phyloP scores from a whole-genome alignment of 116 monocot species.

The Papilionanthe hybrid region DNA sequence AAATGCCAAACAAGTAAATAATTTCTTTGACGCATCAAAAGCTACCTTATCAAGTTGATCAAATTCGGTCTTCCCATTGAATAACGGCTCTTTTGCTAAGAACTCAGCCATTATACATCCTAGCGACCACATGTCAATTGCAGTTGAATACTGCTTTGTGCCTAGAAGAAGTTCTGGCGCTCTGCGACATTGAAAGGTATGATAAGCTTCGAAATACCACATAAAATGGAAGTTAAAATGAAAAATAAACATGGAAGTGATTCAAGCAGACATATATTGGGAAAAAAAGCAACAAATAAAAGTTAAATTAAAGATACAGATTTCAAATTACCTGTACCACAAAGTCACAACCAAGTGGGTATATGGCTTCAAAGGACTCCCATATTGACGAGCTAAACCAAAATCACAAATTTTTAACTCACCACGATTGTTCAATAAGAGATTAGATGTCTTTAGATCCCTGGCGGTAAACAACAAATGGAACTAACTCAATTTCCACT shows the following conservation, averaged over 20 bases:
- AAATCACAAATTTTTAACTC: slow-evolving; percentile 94
- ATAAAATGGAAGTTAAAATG: background rate
- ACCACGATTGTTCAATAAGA: slow-evolving; percentile 74
- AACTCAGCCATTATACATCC: slow-evolving; percentile 96
- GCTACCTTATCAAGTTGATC: slow-evolving; percentile 84
- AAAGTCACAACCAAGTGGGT: slow-evolving; percentile 84
- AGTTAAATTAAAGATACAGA: background rate
- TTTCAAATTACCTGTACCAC: slow-evolving; percentile 66
- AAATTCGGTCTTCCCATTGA: slow-evolving; percentile 72
- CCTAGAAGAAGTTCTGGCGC: slow-evolving; percentile 84
- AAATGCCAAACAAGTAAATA: slow-evolving; percentile 2
- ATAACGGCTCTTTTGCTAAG: slow-evolving; percentile 75
- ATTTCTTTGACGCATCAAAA: background rate
- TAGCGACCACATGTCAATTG: slow-evolving; percentile 89
- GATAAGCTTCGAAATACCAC: slow-evolving; percentile 1
- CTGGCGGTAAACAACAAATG: slow-evolving; percentile 15
- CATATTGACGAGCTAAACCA: slow-evolving; percentile 85
- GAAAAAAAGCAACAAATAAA: background rate
- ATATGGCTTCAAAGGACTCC: slow-evolving; percentile 83
- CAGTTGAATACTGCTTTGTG: slow-evolving; percentile 81
- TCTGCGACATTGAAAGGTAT: slow-evolving; percentile 21
- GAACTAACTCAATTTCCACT: background rate
- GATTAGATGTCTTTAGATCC: slow-evolving; percentile 80
- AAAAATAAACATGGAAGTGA: background rate
- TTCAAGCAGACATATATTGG: background rate